A percentile compares a stretch with the other conserved stretches of the same genome.
phyloP scores from a whole-genome alignment of 495 filamentous ascomycete species.

The Lophiotrema nucula region DNA sequence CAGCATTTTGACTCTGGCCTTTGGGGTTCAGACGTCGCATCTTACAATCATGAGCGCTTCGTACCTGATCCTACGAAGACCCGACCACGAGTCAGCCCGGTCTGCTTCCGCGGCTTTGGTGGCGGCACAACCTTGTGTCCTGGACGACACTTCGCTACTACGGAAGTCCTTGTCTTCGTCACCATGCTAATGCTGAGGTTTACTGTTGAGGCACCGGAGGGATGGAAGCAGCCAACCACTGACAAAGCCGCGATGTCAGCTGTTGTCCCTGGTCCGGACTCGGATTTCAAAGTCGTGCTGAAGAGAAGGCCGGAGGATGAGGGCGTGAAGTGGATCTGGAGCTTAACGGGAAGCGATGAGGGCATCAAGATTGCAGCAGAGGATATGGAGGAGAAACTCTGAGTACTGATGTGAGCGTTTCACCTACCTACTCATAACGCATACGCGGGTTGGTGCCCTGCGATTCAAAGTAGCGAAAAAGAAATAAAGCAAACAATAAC shows the following conservation, averaged over 20 bases:
- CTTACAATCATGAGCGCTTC: slow-evolving; percentile 22
- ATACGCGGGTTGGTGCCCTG: too few species aligned
- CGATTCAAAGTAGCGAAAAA: too few species aligned
- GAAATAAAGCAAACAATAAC: too few species aligned
- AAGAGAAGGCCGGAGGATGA: neutral
- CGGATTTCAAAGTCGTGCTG: neutral
- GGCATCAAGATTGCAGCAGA: neutral
- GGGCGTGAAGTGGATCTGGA: neutral
- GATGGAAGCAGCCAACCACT: neutral
- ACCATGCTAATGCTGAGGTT: slow-evolving; percentile 17
- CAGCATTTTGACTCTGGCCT: slow-evolving; percentile 3
- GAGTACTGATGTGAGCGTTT: too few species aligned
- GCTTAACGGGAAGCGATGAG: neutral
- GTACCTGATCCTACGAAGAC: neutral
- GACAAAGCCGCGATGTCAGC: neutral
- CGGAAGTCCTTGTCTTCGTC: slow-evolving; percentile 18
- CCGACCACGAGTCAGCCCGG: neutral
- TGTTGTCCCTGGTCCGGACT: neutral
- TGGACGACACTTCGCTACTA: slow-evolving; percentile 29
- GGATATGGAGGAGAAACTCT: too few species aligned
- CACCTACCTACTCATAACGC: too few species aligned
- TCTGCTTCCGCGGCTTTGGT: slow-evolving; percentile 25
- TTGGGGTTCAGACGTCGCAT: slow-evolving; percentile 16
- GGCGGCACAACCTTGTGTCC: slow-evolving; percentile 31
- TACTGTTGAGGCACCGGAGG: slow-evolving; percentile 2